Base-by-base conservation (phyloP, 805 yeast species). In the Sugiyamaella marilandica region DNA sequence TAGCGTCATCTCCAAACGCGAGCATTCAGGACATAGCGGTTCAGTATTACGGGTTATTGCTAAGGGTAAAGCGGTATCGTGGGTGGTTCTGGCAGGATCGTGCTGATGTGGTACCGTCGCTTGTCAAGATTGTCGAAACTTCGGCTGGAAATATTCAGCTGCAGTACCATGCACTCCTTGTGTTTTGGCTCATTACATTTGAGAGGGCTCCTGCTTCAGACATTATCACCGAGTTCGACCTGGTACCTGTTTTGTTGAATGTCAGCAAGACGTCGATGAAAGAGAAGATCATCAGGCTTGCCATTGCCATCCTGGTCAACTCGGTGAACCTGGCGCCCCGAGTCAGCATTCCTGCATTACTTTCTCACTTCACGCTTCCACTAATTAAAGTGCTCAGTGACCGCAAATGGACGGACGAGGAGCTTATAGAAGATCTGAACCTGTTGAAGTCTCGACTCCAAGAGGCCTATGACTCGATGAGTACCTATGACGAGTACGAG, bases 381-480 rank as follows among this genome's bases (percentile, higher is more conserved):
- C 77, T 81, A 8, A 73, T 88, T 54, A 80, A 78, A 61, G 80
- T 83, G 53, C 77, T 94, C 62, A 79, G 82, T 59, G 92, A 87
- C 55, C 77, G 98, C 63, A 94, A 94, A 70, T 91, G 96, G 84
- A 85, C 95, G 5, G 99, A 94, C 68, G 94, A 88, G 57, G 99
- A 94, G 68, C 79, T 94, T 62, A 80, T 86, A 45, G 74, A 73
- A 16, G 97, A 90, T 67, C 78, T 94, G 60, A 74, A 72, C 19
- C 66, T 71, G 32, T 74, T 94, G 58, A 72, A 76, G 53, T 80
- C 75, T 34, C 73, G 74, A n/a, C 77, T 92, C 58, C 82, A 81
- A 57, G 85, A 82, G 29, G 84, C 88, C 47, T 90, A 85, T 56
- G 79, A 83, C 47, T 82, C 80, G 59, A 79, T 94, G 74, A 85